phyloP scores from a whole-genome alignment of 2,329 filamentous ascomycete species.

The Colletotrichum sp. region DNA sequence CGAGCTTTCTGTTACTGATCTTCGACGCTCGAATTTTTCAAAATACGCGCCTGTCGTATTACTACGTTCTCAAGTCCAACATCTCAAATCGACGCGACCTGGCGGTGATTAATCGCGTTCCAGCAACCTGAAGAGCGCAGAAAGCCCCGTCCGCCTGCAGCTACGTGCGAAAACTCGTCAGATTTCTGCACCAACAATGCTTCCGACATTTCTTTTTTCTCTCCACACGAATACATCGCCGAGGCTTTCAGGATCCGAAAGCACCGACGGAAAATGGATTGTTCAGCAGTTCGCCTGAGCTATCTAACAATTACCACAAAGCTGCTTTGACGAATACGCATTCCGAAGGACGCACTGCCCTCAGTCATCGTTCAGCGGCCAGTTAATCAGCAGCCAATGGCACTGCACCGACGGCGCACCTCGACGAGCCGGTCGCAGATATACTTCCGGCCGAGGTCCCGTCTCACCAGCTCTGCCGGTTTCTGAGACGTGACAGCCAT shows the following conservation, averaged over 20 bases:
- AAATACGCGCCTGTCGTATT: neutral
- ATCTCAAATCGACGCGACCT: neutral
- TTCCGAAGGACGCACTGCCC: neutral
- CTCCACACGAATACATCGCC: neutral
- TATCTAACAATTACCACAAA: neutral
- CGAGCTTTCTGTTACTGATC: neutral
- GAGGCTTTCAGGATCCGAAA: neutral
- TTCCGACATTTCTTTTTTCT: neutral
- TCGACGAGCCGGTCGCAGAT: neutral
- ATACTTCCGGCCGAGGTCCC: neutral
- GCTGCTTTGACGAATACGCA: neutral
- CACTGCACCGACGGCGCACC: neutral
- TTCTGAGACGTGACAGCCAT: constrained; percentile 5
- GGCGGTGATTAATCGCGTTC: neutral
- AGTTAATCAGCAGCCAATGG: neutral
- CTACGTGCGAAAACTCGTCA: neutral
- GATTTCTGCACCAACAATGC: neutral
- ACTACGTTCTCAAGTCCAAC: neutral
- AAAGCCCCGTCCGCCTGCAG: neutral
- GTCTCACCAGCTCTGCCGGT: neutral
- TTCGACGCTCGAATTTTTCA: neutral
- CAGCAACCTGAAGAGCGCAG: neutral
- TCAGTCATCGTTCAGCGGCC: neutral
- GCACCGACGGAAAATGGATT: neutral
- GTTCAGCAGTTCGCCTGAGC: neutral